Base-by-base conservation (phyloP, 2,329 filamentous ascomycete genomes). In the Cylindrodendrum hubeiense region DNA sequence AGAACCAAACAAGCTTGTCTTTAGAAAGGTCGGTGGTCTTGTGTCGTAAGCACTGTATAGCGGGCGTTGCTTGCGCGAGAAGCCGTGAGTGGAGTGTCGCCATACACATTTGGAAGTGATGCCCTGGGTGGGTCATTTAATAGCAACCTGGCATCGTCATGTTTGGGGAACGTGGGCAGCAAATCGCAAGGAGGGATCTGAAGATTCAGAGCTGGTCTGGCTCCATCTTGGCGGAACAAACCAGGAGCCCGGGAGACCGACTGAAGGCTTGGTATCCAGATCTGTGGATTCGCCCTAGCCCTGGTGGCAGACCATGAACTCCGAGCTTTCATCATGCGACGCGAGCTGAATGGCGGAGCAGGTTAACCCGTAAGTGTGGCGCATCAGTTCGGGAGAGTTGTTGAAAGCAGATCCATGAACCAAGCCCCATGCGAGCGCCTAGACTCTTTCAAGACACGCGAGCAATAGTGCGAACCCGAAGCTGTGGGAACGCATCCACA, bases 381-480 rank as follows among this genome's bases (percentile, higher is more conserved):
- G 22, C n/a, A 34, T 55, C 28, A 17, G 39, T 26, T 54, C 55
- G 53, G 47, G 26, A 57, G 33, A 53, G 43, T 46, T 60, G 22
- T 53, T 55, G 15, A 60, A 58, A 53, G 28, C 51, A 67, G 49
- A 70, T 64, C 61, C 41, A 61, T 58, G 44, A 43, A 53, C 34
- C 51, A 39, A 19, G n/a, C 47, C 52, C 60, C 55, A 63, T 52
- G 58, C 26, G 30, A n/a, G 13, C 39, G 34, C 44, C 63, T 66
- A 68, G 50, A 59, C 64, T 61, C 39, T 50, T 66, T 67, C 47
- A 46, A 60, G 63, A 50, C 63, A 33, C 44, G 53, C 26, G 51
- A 33, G 43, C 55, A 65, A 65, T 63, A 47, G 47, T 60, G 56
- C 39, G 49, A 67, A 65, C 66, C 71, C 71, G 66, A 72, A 64